phyloP scores from a whole-genome alignment of 371 early-diverging fungal genomes.

The Dinochytrium kinnereticum region DNA sequence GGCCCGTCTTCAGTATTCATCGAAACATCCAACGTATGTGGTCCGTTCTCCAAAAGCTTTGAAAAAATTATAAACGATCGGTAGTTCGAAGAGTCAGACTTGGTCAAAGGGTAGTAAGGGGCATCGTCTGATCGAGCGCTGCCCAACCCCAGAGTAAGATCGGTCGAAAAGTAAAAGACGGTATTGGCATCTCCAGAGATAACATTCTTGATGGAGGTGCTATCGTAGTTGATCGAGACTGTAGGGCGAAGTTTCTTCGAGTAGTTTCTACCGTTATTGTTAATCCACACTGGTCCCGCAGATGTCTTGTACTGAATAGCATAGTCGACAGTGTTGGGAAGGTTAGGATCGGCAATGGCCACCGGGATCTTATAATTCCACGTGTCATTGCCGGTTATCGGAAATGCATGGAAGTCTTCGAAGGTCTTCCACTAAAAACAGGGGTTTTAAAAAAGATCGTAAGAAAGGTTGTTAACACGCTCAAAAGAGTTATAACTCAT shows the following conservation, averaged over 20 bases:
- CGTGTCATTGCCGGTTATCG: background rate
- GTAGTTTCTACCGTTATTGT: background rate
- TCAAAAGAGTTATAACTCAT: background rate
- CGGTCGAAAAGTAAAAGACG: background rate
- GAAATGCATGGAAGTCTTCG: background rate
- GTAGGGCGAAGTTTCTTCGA: background rate
- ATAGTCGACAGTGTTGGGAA: background rate
- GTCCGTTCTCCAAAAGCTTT: background rate
- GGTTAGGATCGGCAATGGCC: background rate
- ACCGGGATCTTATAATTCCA: background rate
- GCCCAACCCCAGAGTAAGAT: background rate
- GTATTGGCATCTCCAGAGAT: background rate
- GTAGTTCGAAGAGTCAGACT: background rate
- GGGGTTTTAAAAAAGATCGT: background rate
- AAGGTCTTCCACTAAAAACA: background rate
- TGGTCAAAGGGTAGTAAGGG: background rate
- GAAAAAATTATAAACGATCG: background rate
- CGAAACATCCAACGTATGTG: background rate
- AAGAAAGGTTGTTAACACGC: no score
- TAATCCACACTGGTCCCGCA: background rate
- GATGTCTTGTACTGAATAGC: conserved; percentile 4
- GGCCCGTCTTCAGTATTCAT: background rate
- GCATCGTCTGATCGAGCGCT: background rate
- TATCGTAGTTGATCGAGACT: background rate
- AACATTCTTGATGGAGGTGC: background rate